These are phyloP conservation scores for Auricularia cornea DNA, from an alignment of 768 basidiomycete species.

Conservation along the genomic window DNA sequence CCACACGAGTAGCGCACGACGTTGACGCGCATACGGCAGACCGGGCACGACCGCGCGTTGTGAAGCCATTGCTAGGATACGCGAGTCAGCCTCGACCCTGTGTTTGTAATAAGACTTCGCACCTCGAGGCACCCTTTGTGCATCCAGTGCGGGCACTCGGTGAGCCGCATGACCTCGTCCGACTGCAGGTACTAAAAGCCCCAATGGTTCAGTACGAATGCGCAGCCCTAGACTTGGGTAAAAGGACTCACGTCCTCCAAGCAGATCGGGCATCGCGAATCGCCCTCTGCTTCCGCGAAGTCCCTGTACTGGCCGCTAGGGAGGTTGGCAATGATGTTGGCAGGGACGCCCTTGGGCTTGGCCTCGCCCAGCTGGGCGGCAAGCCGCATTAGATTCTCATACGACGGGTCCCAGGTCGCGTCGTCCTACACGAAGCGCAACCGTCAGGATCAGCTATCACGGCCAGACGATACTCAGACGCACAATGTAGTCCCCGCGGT, in stretches of 20 bases:
- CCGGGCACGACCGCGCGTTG: constrained; percentile 68
- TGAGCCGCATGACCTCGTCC: constrained; percentile 59
- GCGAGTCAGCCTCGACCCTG: background rate
- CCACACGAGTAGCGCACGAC: background rate
- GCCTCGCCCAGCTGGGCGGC: constrained; percentile 59
- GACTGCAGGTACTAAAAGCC: constrained; percentile 47
- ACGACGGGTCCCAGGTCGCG: constrained; percentile 61
- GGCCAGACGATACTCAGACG: constrained; percentile 18
- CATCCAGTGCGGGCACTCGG: constrained; percentile 71
- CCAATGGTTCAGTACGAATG: constrained; percentile 7
- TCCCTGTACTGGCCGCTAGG: constrained; percentile 58
- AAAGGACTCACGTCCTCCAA: constrained; percentile 64
- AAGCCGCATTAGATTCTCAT: constrained; percentile 57
- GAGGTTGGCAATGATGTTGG: constrained; percentile 48
- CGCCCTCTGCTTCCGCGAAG: constrained; percentile 57
- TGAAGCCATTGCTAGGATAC: constrained; percentile 66
- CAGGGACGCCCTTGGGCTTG: constrained; percentile 54
- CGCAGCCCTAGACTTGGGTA: no score
- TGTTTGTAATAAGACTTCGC: constrained; percentile 13
- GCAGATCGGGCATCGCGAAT: constrained; percentile 74
- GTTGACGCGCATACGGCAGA: constrained; percentile 45
- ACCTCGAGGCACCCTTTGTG: constrained; percentile 72
- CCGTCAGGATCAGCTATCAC: no score
- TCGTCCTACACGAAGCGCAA: constrained; percentile 52
- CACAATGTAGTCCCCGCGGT: constrained; percentile 44